A percentile compares a stretch with the other conserved stretches of the same genome.
Evolutionary conservation across 495 filamentous ascomycete species (phyloP).

Genomic region (Penicillium argentinense): DNA sequence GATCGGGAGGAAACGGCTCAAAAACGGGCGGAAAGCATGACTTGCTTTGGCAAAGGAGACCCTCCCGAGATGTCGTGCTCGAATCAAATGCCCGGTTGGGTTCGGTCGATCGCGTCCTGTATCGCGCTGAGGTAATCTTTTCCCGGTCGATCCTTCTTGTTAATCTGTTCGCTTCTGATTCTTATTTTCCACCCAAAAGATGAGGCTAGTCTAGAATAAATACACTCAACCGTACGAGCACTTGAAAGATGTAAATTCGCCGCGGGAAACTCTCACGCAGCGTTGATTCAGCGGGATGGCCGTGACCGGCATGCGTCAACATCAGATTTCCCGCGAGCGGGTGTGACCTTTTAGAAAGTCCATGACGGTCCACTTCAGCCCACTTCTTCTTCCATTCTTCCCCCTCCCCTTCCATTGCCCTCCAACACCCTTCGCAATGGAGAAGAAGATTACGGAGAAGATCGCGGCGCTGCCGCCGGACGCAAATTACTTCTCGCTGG

Average conservation of each 20-base stretch:
- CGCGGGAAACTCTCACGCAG: not conserved
- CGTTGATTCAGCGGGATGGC: slow-evolving; percentile 13
- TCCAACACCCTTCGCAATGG: slow-evolving; percentile 40
- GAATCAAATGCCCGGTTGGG: not conserved
- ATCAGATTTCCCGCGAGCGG: slow-evolving; percentile 21
- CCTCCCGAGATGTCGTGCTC: not conserved
- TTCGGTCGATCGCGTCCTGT: slow-evolving; percentile 6
- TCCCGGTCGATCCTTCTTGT: slow-evolving; percentile 8
- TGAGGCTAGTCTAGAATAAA: not conserved
- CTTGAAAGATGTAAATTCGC: not conserved
- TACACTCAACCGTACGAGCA: not conserved
- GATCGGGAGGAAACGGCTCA: slow-evolving; percentile 5
- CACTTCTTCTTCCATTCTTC: slow-evolving; percentile 17
- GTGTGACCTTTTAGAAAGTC: slow-evolving; percentile 11
- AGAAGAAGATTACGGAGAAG: slow-evolving; percentile 91
- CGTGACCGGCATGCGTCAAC: slow-evolving; percentile 19
- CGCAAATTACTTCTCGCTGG: slow-evolving; percentile 88
- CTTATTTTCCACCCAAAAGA: not conserved
- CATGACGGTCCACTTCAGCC: slow-evolving; percentile 30
- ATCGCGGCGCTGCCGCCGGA: slow-evolving; percentile 84
- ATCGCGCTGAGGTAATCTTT: slow-evolving; percentile 25
- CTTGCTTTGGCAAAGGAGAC: slow-evolving; percentile 13
- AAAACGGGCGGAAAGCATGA: slow-evolving; percentile 6
- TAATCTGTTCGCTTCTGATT: not conserved
- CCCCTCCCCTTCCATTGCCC: slow-evolving; percentile 18